These are phyloP conservation scores for Rhytidiadelphus loreus DNA, from an alignment of 225 moss, liverwort and hornwort species.

Conservation along the genomic window DNA sequence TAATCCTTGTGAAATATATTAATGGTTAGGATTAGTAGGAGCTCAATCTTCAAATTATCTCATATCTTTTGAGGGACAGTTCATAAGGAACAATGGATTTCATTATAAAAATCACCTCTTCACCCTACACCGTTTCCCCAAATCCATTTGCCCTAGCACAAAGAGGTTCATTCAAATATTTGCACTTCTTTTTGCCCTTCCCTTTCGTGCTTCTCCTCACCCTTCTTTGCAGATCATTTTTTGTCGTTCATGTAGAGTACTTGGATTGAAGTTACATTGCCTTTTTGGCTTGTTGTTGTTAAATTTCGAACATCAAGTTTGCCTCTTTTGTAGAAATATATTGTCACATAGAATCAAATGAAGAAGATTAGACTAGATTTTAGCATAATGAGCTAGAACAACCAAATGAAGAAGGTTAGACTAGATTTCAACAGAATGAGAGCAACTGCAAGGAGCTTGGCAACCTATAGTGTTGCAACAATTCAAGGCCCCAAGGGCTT, in stretches of 20 bases:
- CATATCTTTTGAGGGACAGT: too few relatives aligned
- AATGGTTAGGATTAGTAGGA: too few relatives aligned
- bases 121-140: too few relatives aligned
- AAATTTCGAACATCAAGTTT: background rate
- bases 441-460: too few relatives aligned
- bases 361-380: background rate
- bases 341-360: background rate
- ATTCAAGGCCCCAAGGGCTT: too few relatives aligned
- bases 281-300: background rate
- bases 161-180: background rate
- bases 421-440: too few relatives aligned
- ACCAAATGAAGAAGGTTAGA: too few relatives aligned
- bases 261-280: background rate
- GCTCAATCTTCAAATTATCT: too few relatives aligned
- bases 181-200: background rate
- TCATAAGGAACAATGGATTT: too few relatives aligned
- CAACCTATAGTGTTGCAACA: too few relatives aligned
- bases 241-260: background rate
- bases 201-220: background rate
- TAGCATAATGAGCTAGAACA: background rate
- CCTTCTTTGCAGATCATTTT: background rate
- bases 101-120: too few relatives aligned
- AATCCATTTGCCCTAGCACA: background rate
- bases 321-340: background rate
- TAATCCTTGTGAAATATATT: too few relatives aligned